Base-by-base conservation (phyloP, 768 basidiomycete species). In the Lentinus tigrinus region DNA sequence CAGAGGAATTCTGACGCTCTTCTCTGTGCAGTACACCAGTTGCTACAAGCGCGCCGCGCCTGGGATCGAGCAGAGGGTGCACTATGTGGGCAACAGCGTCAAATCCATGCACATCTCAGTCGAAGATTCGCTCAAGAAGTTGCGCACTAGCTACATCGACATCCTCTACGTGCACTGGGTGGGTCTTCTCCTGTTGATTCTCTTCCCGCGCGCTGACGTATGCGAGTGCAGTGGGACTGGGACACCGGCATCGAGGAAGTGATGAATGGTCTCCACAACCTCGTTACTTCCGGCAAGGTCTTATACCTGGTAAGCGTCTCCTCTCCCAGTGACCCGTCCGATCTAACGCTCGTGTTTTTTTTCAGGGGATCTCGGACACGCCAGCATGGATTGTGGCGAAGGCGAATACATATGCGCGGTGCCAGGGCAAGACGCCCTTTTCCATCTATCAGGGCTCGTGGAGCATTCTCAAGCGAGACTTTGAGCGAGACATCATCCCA, bases 191-290 rank as follows among this genome's bases (percentile, higher is more conserved):
- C 79, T 81, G 77, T 0, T 63, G 66, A 2, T 81, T 80, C 54
- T 77, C 26, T 2, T 3, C 16, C 27, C 24, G 81, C 60, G 82
- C 84, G 58, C 63, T 82, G 38, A 42, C 65, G 79, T 16, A 79
- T 79, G 63, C 39, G 78, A 5, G 77, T 79, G 52, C 78, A 71
- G 69, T 81, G 82, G 82, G 83, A 85, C 64, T 83, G 72, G 58
- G 67, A 74, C 13, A 82, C 81, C 9, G 72, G 73, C 16, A 72
- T 86, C 47, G 78, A 81, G 64, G 84, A 87, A 67, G 69, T 85
- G 39, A 83, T 86, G 82, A 75, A 77, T 39, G 68, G 73, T 7
- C 70, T 87, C 5, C 80, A 86, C 60, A 69, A 74, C 19, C 74
- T 86, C 34, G 79, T 86, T 36, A 68, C 66, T 8, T 65, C 73